phyloP scores from a whole-genome alignment of 768 basidiomycete species.

The Tricholomella constricta region DNA sequence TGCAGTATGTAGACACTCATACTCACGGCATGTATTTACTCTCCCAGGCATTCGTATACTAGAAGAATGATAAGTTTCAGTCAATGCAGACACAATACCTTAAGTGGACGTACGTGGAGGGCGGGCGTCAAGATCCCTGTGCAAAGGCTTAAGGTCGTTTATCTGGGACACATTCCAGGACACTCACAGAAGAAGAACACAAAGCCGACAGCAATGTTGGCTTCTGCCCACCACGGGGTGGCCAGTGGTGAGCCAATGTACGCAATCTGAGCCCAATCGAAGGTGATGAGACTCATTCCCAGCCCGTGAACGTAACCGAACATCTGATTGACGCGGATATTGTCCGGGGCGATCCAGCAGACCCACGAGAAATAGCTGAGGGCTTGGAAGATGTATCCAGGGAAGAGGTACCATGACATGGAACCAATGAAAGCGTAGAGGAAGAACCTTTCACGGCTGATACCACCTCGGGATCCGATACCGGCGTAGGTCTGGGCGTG shows the following conservation, averaged over 20 bases:
- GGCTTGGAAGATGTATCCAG: conserved; percentile 72
- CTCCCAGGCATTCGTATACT: conserved; percentile 68
- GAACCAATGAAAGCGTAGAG: conserved; percentile 59
- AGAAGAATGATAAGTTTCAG: conserved; percentile 1
- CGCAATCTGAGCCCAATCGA: conserved; percentile 80
- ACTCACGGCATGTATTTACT: conserved; percentile 57
- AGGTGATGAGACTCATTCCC: conserved; percentile 76
- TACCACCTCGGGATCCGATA: conserved; percentile 60
- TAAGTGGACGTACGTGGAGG: conserved; percentile 46
- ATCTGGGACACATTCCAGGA: not conserved
- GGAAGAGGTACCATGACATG: conserved; percentile 66
- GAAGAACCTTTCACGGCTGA: conserved; percentile 81
- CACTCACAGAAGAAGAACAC: conserved; percentile 64
- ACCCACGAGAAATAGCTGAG: conserved; percentile 63
- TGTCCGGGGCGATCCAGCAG: conserved; percentile 69
- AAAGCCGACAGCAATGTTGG: conserved; percentile 65
- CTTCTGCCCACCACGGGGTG: conserved; percentile 84
- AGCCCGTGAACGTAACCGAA: conserved; percentile 66
- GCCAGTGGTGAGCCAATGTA: conserved; percentile 73
- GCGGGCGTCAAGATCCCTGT: conserved; percentile 59
- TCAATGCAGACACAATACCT: not conserved
- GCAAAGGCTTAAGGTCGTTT: not conserved
- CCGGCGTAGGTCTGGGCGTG: conserved; percentile 74
- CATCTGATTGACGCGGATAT: conserved; percentile 69
- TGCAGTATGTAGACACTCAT: not conserved